Evolutionary conservation across 2,329 filamentous ascomycete species (phyloP).

Genomic region (Aspergillus quadrilineatus): DNA sequence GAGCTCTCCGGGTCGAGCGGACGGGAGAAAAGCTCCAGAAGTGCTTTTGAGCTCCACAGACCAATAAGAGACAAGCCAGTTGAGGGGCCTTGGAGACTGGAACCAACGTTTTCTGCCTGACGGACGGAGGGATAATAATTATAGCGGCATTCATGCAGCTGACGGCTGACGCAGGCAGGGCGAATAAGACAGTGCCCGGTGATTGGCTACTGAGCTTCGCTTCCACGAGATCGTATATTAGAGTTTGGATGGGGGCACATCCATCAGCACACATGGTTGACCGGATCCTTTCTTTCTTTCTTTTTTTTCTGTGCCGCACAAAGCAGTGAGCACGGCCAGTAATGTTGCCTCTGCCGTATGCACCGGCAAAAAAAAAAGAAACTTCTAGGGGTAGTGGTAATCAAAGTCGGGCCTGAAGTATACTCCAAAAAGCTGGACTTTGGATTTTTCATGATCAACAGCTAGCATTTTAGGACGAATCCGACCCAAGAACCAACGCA

Average conservation of each 20-base stretch:
- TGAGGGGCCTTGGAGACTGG: neutral
- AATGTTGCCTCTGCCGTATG: neutral
- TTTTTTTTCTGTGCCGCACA: constrained; percentile 1
- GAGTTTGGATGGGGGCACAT: constrained; percentile 15
- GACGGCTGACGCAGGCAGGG: neutral
- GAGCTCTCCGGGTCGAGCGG: neutral
- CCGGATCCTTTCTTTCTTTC: constrained; percentile 3
- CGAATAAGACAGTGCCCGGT: neutral
- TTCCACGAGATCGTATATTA: constrained; percentile 25
- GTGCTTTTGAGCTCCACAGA: neutral
- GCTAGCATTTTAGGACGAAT: constrained; percentile 1
- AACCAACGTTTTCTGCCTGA: neutral
- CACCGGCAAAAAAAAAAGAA: neutral
- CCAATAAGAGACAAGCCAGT: neutral
- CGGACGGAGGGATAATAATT: constrained; percentile 2
- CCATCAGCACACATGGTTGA: constrained; percentile 15
- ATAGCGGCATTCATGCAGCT: constrained; percentile 6
- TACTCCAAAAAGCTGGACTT: neutral
- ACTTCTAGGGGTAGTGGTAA: neutral
- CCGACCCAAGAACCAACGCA: constrained; percentile 5
- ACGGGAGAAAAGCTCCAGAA: neutral
- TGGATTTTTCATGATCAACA: constrained; percentile 3
- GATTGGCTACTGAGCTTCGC: constrained; percentile 19
- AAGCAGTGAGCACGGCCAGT: neutral
- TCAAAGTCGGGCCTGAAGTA: neutral